A percentile compares a stretch with the other conserved stretches of the same genome.
Conservation (phyloP, 2,329 filamentous ascomycete species). For the Aureobasidium sp. region DNA sequence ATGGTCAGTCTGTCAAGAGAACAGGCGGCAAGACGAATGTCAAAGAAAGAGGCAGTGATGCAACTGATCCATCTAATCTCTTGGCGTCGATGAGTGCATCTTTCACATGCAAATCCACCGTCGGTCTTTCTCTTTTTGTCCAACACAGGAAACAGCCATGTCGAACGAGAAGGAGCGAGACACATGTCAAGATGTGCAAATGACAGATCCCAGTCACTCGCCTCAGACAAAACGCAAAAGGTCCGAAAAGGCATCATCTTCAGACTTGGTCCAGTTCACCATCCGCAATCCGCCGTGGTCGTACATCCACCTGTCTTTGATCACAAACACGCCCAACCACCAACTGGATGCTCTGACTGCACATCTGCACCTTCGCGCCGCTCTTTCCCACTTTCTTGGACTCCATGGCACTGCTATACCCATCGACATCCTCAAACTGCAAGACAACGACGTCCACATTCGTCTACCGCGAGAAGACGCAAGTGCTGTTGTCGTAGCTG, state of each 20-base stretch:
- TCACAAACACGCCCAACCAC: conserved; percentile 17
- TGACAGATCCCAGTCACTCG: not conserved
- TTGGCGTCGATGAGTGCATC: not conserved
- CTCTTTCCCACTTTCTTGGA: conserved; percentile 64
- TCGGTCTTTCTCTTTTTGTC: not conserved
- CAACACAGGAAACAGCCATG: not conserved
- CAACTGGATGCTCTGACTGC: conserved; percentile 55
- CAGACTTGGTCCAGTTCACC: conserved; percentile 32
- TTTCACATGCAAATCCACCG: conserved; percentile 10
- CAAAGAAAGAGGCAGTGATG: not conserved
- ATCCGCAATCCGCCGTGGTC: conserved; percentile 34
- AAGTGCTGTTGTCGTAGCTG: conserved; percentile 53
- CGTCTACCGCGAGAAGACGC: conserved; percentile 57
- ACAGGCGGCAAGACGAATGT: not conserved
- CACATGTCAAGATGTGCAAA: not conserved
- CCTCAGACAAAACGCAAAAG: conserved; percentile 18
- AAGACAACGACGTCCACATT: conserved; percentile 54
- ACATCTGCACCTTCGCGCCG: conserved; percentile 55
- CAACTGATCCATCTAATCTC: not conserved
- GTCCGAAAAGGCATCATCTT: conserved; percentile 2
- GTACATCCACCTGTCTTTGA: conserved; percentile 38
- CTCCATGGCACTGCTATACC: conserved; percentile 59
- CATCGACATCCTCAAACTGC: conserved; percentile 62
- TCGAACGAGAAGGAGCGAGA: not conserved
- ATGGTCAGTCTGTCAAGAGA: not conserved